These are phyloP conservation scores for Neurospora africana DNA, from an alignment of 495 filamentous ascomycete species.

Conservation along the genomic window DNA sequence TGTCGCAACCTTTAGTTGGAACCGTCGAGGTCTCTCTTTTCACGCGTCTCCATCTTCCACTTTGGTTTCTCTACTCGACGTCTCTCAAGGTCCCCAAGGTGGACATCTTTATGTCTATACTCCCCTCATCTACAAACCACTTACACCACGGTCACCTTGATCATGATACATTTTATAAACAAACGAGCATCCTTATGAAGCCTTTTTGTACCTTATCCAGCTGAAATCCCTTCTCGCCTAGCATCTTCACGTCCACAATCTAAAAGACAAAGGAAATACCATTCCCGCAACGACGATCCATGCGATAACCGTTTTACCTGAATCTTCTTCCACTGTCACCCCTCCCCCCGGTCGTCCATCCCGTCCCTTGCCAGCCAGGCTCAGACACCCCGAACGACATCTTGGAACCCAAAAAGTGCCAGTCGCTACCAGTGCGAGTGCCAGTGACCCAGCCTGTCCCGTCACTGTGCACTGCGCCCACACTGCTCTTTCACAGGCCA, in stretches of 20 bases:
- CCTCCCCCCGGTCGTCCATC: neutral
- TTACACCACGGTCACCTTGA: neutral
- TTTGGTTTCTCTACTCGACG: slow-evolving; percentile 2
- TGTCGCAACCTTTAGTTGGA: slow-evolving; percentile 5
- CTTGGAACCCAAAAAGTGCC: neutral
- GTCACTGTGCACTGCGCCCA: neutral
- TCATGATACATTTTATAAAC: neutral
- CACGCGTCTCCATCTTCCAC: neutral
- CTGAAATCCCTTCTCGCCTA: neutral
- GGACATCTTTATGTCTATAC: neutral
- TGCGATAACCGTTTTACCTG: neutral
- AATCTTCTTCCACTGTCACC: neutral
- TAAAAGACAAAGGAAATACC: neutral
- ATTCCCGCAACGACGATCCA: neutral
- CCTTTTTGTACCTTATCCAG: neutral
- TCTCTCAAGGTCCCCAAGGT: neutral
- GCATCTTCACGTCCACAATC: neutral
- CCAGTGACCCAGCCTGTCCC: neutral
- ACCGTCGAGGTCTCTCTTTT: slow-evolving; percentile 6
- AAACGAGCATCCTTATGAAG: neutral
- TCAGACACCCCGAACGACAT: neutral
- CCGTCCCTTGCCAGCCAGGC: neutral
- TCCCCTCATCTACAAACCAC: slow-evolving; percentile 1
- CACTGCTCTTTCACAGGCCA: neutral
- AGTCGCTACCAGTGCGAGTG: neutral